Base-by-base conservation (phyloP, 2,329 filamentous ascomycete species). In the Orbilia brochopaga region DNA sequence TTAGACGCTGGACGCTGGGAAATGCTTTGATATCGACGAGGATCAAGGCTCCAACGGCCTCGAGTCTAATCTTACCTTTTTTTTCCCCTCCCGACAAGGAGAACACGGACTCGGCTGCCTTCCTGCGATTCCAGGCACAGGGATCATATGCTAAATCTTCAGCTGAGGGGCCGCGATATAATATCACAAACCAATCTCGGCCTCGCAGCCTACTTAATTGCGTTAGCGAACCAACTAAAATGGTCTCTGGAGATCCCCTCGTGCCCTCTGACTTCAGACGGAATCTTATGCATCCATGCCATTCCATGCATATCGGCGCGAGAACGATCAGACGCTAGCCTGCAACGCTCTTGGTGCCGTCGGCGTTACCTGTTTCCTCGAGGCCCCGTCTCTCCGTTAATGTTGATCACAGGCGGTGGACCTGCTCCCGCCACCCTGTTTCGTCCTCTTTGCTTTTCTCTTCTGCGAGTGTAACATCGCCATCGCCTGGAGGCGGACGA, bases 31-130 rank as follows among this genome's bases (percentile, higher is more conserved):
- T 69, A 62, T 69, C 65, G 58, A 63, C 44, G 65, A 69, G 65
- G 65, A 69, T 69, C 65, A 69, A 69, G 65, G 65, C 65, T 69
- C 27, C 32, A 63, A 58, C 48, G 53, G 57, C 44, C 35, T 69
- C 44, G 62, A 19, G 44, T 58, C 51, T 51, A 69, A 69, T 63
- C 58, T 69, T 69, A 69, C 52, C 23, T 4, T 4, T 32, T 32
- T n/a, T 37, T 46, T 66, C 54, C 35, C 37, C 40, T n/a, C 42
- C 48, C 7, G 21, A 59, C 62, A 53, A 66, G 55, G 62, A 66
- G 46, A 67, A n/a, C 51, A 59, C 21, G 54, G 19, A 11, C 61
- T 58, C 30, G 58, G 62, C 62, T 58, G 46, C 57, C 52, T 51
- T 40, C 40, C 59, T 17, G 42, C 55, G 30, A 58, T 48, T n/a